These are phyloP conservation scores for Rhodotorula sp. DNA, from an alignment of 1,284 basidiomycete genomes.

Conservation along the genomic window DNA sequence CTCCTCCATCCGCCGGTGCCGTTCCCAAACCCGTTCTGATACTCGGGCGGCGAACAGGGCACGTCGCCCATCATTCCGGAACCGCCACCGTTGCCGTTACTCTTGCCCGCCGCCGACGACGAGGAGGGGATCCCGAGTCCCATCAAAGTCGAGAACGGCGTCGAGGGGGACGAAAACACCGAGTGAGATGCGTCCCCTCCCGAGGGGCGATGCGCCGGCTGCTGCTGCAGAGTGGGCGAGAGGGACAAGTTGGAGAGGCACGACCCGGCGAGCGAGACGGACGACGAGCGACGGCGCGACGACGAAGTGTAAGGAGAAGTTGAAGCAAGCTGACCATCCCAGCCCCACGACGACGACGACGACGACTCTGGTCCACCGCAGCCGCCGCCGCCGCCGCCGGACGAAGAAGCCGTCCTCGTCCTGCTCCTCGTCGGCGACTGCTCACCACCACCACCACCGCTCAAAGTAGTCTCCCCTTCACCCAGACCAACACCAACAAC, in stretches of 20 bases:
- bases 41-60: too few relatives aligned
- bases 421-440: not conserved
- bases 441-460: not conserved
- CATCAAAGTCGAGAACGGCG: not conserved
- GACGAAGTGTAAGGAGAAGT: not conserved
- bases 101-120: too few relatives aligned
- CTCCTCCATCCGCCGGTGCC: not conserved
- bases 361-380: not conserved
- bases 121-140: not conserved
- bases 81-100: too few relatives aligned
- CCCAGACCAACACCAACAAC: not conserved
- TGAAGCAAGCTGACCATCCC: too few relatives aligned
- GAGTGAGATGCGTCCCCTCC: not conserved
- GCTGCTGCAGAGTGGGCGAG: not conserved
- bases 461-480: not conserved
- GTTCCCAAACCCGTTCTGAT: too few relatives aligned
- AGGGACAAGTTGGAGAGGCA: slow-evolving; percentile 17
- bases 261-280: slow-evolving; percentile 9
- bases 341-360: too few relatives aligned
- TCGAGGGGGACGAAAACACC: not conserved
- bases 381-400: not conserved
- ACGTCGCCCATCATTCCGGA: too few relatives aligned
- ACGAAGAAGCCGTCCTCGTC: not conserved
- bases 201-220: too few relatives aligned
- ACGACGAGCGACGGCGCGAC: not conserved